A percentile compares a stretch with the other conserved stretches of the same genome.
These are phyloP conservation scores for Serendipita indica DNA, from an alignment of 768 basidiomycete species.

Conservation along the genomic window DNA sequence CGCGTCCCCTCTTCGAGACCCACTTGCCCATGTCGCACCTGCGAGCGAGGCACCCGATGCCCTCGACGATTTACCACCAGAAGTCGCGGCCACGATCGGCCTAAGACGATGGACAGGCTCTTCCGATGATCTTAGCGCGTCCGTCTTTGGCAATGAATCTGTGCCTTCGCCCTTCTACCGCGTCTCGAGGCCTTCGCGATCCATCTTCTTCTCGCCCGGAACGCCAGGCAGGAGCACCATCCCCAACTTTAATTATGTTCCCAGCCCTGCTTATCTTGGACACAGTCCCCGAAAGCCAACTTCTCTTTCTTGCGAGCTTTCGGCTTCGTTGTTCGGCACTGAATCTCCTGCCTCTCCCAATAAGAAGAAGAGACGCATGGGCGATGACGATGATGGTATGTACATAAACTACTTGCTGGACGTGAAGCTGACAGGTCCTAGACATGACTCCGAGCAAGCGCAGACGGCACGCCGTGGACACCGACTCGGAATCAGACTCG, in stretches of 20 bases:
- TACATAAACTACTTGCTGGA: neutral
- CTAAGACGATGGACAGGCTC: neutral
- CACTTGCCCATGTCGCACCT: neutral
- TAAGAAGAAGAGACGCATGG: neutral
- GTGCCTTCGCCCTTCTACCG: too few species aligned
- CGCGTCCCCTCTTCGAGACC: neutral
- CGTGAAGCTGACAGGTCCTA: neutral
- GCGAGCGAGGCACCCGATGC: neutral
- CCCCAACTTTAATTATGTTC: too few species aligned
- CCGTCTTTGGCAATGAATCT: neutral
- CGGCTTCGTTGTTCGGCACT: too few species aligned
- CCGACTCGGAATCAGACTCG: neutral
- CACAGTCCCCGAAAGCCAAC: neutral
- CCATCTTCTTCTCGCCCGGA: neutral
- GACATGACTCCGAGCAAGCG: neutral
- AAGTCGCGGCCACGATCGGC: neutral
- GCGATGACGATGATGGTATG: slow-evolving; percentile 5
- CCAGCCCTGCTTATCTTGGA: too few species aligned
- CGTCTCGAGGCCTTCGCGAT: too few species aligned
- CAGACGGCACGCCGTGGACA: neutral
- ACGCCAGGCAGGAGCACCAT: neutral
- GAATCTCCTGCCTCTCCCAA: neutral
- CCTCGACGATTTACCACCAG: neutral
- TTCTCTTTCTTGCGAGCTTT: too few species aligned
- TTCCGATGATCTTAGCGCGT: neutral